Evolutionary conservation across 371 early-diverging fungal species (phyloP).

Genomic region (Haplosporangium sp.): DNA sequence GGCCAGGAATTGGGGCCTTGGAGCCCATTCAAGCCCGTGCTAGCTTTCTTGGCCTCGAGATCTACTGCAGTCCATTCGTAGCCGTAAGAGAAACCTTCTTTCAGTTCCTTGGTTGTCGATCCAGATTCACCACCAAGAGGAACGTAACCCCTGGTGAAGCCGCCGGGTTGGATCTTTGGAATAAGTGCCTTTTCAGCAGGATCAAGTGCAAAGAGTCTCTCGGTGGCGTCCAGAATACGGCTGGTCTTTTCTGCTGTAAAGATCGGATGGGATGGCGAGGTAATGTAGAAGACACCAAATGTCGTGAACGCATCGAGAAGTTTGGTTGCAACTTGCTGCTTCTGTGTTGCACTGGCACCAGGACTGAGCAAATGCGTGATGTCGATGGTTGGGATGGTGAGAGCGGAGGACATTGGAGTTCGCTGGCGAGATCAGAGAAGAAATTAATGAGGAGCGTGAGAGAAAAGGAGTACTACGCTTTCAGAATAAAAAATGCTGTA

Average conservation of each 20-base stretch:
- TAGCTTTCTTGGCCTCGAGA: constrained; percentile 8
- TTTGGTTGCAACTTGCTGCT: constrained; percentile 31
- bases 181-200: constrained; percentile 28
- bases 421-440: background rate
- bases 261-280: constrained; percentile 42
- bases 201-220: constrained; percentile 41
- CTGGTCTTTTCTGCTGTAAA: constrained; percentile 18
- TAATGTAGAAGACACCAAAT: constrained; percentile 53
- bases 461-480: background rate
- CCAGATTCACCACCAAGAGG: constrained; percentile 65
- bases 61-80: constrained; percentile 50
- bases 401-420: constrained; percentile 9
- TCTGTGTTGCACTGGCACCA: constrained; percentile 2
- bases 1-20: constrained; percentile 66
- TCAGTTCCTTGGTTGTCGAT: constrained; percentile 60
- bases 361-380: constrained; percentile 30
- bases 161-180: constrained; percentile 56
- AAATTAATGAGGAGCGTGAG: background rate
- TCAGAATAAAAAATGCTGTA: too few species aligned
- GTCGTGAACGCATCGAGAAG: constrained; percentile 46
- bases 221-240: constrained; percentile 40
- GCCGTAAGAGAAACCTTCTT: constrained; percentile 68
- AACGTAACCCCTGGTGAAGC: constrained; percentile 64
- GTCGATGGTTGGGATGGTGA: constrained; percentile 46
- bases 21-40: constrained; percentile 51